These are phyloP conservation scores for Euphorbia tirucalli DNA, from an alignment of 345 rosid species.

Conservation along the genomic window DNA sequence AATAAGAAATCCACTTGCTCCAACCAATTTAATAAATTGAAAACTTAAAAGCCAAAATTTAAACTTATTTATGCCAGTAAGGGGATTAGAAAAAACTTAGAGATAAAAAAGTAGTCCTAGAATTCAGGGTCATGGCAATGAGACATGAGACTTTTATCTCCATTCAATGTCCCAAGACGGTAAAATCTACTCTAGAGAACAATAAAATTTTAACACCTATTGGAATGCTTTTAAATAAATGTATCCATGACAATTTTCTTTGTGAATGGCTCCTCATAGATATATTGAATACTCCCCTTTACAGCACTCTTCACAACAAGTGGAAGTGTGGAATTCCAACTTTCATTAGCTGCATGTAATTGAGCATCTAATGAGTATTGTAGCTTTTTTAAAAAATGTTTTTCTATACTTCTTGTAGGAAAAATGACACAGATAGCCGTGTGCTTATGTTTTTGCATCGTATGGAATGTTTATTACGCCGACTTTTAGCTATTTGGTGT, in stretches of 20 bases:
- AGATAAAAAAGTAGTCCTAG: neutral
- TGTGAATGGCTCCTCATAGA: neutral
- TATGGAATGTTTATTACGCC: neutral
- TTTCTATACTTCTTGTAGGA: neutral
- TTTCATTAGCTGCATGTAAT: neutral
- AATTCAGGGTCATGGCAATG: neutral
- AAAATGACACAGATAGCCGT: neutral
- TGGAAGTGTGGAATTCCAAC: neutral
- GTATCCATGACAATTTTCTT: neutral
- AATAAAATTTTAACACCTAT: neutral
- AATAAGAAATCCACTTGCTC: neutral
- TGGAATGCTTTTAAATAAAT: neutral
- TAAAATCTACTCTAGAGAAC: neutral
- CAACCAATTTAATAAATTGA: neutral
- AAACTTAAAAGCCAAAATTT: neutral
- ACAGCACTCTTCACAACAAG: neutral
- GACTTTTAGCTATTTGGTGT: too few species aligned
- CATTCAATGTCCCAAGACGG: neutral
- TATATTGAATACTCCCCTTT: neutral
- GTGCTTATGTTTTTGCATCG: neutral
- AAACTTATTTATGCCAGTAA: neutral
- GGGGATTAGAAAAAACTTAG: too few species aligned
- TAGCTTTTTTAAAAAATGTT: neutral
- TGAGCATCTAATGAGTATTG: neutral
- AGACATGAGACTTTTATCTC: neutral